Evolutionary conservation across 2,329 filamentous ascomycete genomes (phyloP).

Genomic region (Alternaria hordeiaustralica): DNA sequence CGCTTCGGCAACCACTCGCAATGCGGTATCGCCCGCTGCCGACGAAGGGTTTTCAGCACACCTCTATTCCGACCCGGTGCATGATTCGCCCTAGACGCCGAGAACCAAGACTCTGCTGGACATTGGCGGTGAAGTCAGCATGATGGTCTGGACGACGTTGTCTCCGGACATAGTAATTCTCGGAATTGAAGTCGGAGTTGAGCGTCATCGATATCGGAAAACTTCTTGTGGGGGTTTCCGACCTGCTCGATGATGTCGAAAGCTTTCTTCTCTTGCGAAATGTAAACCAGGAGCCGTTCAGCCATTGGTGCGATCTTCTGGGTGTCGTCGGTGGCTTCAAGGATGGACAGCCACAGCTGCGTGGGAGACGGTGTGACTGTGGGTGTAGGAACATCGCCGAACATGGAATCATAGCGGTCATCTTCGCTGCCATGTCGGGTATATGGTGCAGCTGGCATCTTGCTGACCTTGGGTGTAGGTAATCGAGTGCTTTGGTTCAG

Average conservation of each 20-base stretch:
- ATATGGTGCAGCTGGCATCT: constrained; percentile 7
- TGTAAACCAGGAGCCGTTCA: constrained; percentile 14
- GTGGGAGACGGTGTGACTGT: not conserved
- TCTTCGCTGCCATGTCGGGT: not conserved
- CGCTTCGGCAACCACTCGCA: constrained; percentile 17
- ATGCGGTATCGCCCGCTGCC: constrained; percentile 33
- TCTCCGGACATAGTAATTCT: constrained; percentile 16
- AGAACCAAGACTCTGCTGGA: constrained; percentile 13
- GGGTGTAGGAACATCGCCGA: not conserved
- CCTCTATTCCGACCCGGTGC: not conserved
- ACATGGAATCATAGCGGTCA: constrained; percentile 14
- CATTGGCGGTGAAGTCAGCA: constrained; percentile 9
- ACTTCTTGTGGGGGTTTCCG: constrained; percentile 20
- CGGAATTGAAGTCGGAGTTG: constrained; percentile 18
- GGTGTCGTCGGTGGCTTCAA: constrained; percentile 18
- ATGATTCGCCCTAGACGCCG: constrained; percentile 23
- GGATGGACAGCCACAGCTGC: constrained; percentile 23
- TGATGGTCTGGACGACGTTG: not conserved
- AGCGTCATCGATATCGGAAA: constrained; percentile 19
- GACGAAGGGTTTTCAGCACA: constrained; percentile 11
- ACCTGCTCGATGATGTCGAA: constrained; percentile 20
- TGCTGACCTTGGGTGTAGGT: not conserved
- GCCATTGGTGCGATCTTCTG: constrained; percentile 13
- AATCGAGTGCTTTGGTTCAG: constrained; percentile 1
- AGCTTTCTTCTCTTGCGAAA: constrained; percentile 19